Conservation (phyloP, 163 green algal species). For the Prototheca stagnorum region DNA sequence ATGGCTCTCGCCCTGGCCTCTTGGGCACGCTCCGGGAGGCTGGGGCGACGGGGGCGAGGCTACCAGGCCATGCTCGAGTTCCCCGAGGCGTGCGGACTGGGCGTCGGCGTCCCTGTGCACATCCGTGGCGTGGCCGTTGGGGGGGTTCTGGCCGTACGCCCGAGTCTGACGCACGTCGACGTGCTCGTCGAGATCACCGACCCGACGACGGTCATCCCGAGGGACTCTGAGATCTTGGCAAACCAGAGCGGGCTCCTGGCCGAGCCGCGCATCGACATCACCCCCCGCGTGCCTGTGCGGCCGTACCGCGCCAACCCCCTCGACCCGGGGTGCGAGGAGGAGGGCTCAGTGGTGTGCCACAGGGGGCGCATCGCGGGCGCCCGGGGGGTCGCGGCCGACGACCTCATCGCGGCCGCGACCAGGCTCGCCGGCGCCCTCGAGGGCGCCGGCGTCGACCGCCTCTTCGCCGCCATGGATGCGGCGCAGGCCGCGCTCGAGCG, state of each 20-base stretch:
- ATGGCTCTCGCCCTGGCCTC: slow-evolving; percentile 34
- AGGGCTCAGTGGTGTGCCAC: slow-evolving; percentile 83
- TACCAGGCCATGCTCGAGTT: slow-evolving; percentile 80
- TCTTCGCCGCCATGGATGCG: slow-evolving; percentile 72
- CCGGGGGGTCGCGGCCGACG: neutral
- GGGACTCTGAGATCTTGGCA: slow-evolving; percentile 80
- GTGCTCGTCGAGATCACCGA: slow-evolving; percentile 83
- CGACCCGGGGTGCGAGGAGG: slow-evolving; percentile 54
- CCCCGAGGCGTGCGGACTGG: slow-evolving; percentile 83
- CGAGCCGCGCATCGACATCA: slow-evolving; percentile 96
- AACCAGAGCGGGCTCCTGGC: slow-evolving; percentile 92
- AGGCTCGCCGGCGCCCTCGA: neutral
- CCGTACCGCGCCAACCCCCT: slow-evolving; percentile 49
- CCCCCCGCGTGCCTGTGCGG: slow-evolving; percentile 63
- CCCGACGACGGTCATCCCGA: slow-evolving; percentile 71
- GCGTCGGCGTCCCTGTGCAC: slow-evolving; percentile 68
- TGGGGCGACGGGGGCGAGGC: slow-evolving; percentile 22
- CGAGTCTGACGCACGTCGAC: slow-evolving; percentile 64
- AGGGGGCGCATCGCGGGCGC: slow-evolving; percentile 40
- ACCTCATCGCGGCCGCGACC: neutral
- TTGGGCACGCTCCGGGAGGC: slow-evolving; percentile 30
- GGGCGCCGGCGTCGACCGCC: slow-evolving; percentile 53
- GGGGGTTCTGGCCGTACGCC: slow-evolving; percentile 67
- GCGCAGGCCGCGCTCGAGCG: slow-evolving; percentile 42
- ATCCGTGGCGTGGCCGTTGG: slow-evolving; percentile 79